Evolutionary conservation across 2,329 filamentous ascomycete species (phyloP).

Genomic region (Lecanicillium sp.): DNA sequence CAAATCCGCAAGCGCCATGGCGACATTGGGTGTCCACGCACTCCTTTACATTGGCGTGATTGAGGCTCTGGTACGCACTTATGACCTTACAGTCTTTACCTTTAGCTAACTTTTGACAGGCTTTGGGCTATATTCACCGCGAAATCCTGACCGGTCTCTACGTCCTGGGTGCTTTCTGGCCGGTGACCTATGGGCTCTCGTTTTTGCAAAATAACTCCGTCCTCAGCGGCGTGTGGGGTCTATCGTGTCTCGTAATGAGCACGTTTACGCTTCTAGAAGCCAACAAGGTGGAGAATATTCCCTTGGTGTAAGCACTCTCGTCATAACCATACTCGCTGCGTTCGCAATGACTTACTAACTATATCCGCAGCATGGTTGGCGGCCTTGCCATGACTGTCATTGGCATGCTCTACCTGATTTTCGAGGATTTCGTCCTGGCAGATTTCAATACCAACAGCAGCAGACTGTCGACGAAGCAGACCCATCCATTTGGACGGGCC

Average conservation of each 20-base stretch:
- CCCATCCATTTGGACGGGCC: conserved; percentile 39
- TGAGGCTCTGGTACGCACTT: conserved; percentile 59
- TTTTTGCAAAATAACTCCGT: conserved; percentile 62
- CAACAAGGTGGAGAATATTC: conserved; percentile 72
- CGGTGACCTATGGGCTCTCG: conserved; percentile 59
- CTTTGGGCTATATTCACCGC: conserved; percentile 84
- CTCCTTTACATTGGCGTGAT: conserved; percentile 66
- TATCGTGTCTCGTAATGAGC: conserved; percentile 78
- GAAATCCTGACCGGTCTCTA: conserved; percentile 81
- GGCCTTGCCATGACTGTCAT: conserved; percentile 70
- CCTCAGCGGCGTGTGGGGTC: conserved; percentile 63
- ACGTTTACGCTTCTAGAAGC: conserved; percentile 83
- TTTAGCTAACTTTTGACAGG: conserved; percentile 38
- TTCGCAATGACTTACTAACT: conserved; percentile 9
- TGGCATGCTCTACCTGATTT: conserved; percentile 70
- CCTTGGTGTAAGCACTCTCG: conserved; percentile 59
- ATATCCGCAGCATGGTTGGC: conserved; percentile 53
- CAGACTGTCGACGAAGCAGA: conserved; percentile 23
- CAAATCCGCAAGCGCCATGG: conserved; percentile 47
- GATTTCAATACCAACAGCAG: conserved; percentile 25
- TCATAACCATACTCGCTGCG: too few species aligned
- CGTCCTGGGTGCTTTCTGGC: conserved; percentile 70
- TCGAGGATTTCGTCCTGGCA: conserved; percentile 57
- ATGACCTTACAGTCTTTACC: conserved; percentile 3
- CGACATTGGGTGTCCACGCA: conserved; percentile 55